Conservation (phyloP, 306 rosid genomes). For the Nissolia schottii region DNA sequence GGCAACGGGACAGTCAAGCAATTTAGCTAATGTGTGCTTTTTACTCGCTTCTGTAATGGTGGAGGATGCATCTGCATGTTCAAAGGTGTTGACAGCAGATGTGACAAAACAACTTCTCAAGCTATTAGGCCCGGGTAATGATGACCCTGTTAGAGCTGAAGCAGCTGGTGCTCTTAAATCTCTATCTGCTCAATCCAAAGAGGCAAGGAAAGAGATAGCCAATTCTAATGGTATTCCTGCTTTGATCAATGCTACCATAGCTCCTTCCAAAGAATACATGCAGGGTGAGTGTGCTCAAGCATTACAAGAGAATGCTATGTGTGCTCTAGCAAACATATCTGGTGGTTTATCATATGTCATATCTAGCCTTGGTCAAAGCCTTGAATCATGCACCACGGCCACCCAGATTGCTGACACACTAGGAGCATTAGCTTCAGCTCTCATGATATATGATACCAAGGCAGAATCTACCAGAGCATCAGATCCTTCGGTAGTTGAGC, state of each 20-base stretch:
- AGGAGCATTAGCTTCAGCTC: slow-evolving; percentile 98
- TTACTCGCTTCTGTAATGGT: slow-evolving; percentile 85
- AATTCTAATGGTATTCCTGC: slow-evolving; percentile 88
- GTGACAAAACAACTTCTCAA: slow-evolving; percentile 87
- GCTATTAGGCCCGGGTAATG: slow-evolving; percentile 89
- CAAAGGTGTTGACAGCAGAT: slow-evolving; percentile 73
- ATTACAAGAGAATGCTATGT: slow-evolving; percentile 97
- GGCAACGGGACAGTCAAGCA: slow-evolving; percentile 67
- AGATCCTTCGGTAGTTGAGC: slow-evolving; percentile 72
- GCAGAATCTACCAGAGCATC: slow-evolving; percentile 87
- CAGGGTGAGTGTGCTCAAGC: slow-evolving; percentile 99
- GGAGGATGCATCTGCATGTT: slow-evolving; percentile 90
- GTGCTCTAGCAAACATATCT: slow-evolving; percentile 97
- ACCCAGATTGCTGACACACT: slow-evolving; percentile 90
- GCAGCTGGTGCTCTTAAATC: slow-evolving; percentile 97
- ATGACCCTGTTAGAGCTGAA: slow-evolving; percentile 92
- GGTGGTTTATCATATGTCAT: slow-evolving; percentile 96
- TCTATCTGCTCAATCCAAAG: slow-evolving; percentile 91
- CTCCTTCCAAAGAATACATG: slow-evolving; percentile 99
- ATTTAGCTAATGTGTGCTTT: slow-evolving; percentile 88
- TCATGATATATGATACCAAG: slow-evolving; percentile 88
- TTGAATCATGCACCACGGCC: slow-evolving; percentile 86
- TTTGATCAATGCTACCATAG: slow-evolving; percentile 95
- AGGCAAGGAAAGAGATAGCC: slow-evolving; percentile 90
- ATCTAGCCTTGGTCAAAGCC: slow-evolving; percentile 98